phyloP scores from a whole-genome alignment of 768 basidiomycete genomes.

The Lactifluus rugatus region DNA sequence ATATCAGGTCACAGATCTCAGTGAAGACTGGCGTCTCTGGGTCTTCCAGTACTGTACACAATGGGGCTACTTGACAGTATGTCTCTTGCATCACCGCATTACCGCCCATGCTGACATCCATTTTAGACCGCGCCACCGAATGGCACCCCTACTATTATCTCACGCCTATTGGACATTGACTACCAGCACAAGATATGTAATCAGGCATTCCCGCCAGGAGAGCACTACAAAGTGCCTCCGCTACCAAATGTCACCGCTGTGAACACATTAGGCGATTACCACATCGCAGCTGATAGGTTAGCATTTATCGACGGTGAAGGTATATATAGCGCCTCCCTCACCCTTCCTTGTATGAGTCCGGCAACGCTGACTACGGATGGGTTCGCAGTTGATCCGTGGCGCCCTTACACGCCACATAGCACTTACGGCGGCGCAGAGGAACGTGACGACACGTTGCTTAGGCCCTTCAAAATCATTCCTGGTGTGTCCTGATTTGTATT shows the following conservation, averaged over 20 bases:
- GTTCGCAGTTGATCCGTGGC: slow-evolving; percentile 76
- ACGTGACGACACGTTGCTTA: slow-evolving; percentile 58
- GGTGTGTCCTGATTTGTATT: slow-evolving; percentile 36
- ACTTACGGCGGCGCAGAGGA: slow-evolving; percentile 46
- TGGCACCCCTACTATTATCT: slow-evolving; percentile 65
- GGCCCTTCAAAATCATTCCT: slow-evolving; percentile 83
- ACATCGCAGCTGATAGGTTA: slow-evolving; percentile 66
- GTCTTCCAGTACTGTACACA: slow-evolving; percentile 87
- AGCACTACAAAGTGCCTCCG: slow-evolving; percentile 59
- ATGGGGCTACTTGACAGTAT: slow-evolving; percentile 89
- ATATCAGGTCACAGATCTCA: slow-evolving; percentile 51
- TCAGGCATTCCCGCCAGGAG: slow-evolving; percentile 69
- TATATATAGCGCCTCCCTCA: slow-evolving; percentile 20
- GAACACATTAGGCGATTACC: slow-evolving; percentile 78
- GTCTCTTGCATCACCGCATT: slow-evolving; percentile 18
- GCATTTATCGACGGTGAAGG: slow-evolving; percentile 86
- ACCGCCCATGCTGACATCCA: neutral
- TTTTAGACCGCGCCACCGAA: slow-evolving; percentile 62
- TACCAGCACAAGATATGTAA: slow-evolving; percentile 60
- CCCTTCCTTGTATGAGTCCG: neutral
- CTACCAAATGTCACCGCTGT: slow-evolving; percentile 76
- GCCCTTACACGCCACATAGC: slow-evolving; percentile 77
- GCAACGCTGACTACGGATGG: neutral
- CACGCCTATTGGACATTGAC: slow-evolving; percentile 62
- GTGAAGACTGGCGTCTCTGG: slow-evolving; percentile 83